Evolutionary conservation across 768 basidiomycete genomes (phyloP).

Genomic region (Suillus americanus): DNA sequence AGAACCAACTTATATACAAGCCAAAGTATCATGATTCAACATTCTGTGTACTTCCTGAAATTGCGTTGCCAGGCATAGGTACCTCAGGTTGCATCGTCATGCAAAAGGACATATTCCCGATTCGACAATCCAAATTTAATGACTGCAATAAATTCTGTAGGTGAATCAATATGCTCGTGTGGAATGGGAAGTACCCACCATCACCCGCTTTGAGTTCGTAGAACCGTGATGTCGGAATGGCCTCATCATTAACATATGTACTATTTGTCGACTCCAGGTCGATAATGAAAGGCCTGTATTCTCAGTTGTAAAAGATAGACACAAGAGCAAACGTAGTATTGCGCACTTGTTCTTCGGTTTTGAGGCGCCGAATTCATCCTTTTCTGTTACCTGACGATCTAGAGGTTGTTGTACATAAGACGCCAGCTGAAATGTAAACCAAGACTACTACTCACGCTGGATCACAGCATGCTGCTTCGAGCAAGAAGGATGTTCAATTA

Average conservation of each 20-base stretch:
- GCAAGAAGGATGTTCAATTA: slow-evolving; percentile 93
- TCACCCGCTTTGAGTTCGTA: slow-evolving; percentile 81
- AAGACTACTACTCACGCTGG: slow-evolving; percentile 62
- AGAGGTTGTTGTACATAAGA: slow-evolving; percentile 6
- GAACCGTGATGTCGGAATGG: slow-evolving; percentile 83
- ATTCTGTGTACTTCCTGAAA: background rate
- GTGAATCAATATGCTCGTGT: background rate
- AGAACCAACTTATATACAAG: background rate
- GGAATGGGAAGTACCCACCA: slow-evolving; percentile 46
- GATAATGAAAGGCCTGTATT: slow-evolving; percentile 88
- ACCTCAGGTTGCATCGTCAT: slow-evolving; percentile 62
- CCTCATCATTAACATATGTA: slow-evolving; percentile 85
- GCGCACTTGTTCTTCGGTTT: slow-evolving; percentile 85
- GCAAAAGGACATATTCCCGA: slow-evolving; percentile 82
- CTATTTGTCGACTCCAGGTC: slow-evolving; percentile 99
- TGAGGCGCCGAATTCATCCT: slow-evolving; percentile 80
- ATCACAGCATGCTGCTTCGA: slow-evolving; percentile 99
- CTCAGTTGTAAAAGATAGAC: slow-evolving; percentile 9
- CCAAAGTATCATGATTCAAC: background rate
- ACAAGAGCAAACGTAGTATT: background rate
- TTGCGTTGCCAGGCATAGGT: background rate
- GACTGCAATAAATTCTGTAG: slow-evolving; percentile 43
- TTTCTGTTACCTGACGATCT: slow-evolving; percentile 85
- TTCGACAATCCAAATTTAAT: slow-evolving; percentile 83
- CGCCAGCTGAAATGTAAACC: slow-evolving; percentile 9